Base-by-base conservation (phyloP, 2,329 filamentous ascomycete genomes). In the Raffaelea albimanens region DNA sequence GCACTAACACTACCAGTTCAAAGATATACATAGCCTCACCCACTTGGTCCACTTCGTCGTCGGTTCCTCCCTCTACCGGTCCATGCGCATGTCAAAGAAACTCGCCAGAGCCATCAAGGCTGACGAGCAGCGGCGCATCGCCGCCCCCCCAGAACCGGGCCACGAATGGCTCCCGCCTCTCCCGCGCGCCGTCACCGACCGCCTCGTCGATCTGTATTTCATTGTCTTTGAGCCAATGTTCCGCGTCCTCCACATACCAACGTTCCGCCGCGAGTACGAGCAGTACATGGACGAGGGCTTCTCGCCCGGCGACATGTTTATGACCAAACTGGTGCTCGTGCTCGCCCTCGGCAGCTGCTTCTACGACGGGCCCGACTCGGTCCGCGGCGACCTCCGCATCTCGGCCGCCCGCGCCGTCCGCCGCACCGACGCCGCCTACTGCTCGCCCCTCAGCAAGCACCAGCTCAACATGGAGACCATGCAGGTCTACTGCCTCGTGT, bases 191-290 rank as follows among this genome's bases (percentile, higher is more conserved):
- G 52, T 76, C 1, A 67, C 71, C 0, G 75, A 80, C 50, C 60
- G 68, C 43, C 65, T 80, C 1, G 61, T 79, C 14, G 64, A 72
- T 16, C 60, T 66, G 16, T 80, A 80, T 59, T 61, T 82, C 20
- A 63, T 72, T 42, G 70, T 70, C 1, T 69, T 75, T 40, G 76
- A 81, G 55, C 69, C 70, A 1, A 68, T 71, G 16, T 66, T 72
- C 47, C 70, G 78, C 2, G 66, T 81, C 20, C 51, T 82, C 22
- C 71, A 81, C 56, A 56, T 75, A 2, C 75, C 76, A 0, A 72
- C 69, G 0, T 80, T 81, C 50, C 60, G 66, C 25, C 62, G 62
- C 5, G 71, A 78, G 36, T 80, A 78, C 54, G 62, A 67, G 21
- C 53, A 58, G 11, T 73, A 67, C 55, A 72, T 70, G 70, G 58